phyloP scores from a whole-genome alignment of 2,329 filamentous ascomycete species.

The Pseudocercospora fuligena region DNA sequence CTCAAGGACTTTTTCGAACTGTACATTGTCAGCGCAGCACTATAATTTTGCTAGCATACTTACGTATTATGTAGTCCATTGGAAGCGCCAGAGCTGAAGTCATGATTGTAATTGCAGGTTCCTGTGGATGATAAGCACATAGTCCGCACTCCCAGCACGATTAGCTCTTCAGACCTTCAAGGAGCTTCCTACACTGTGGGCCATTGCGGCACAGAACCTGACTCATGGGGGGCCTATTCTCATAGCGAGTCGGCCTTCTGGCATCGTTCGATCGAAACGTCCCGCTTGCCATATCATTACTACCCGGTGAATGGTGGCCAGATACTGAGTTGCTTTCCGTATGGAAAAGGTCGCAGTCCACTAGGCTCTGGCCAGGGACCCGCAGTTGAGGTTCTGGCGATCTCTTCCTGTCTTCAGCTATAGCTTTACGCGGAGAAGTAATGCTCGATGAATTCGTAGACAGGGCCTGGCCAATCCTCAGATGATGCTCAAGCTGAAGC shows the following conservation, averaged over 20 bases:
- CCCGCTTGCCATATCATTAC: constrained; percentile 42
- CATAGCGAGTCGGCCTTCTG: constrained; percentile 34
- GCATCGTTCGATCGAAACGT: constrained; percentile 38
- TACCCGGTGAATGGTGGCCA: neutral
- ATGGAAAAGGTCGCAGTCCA: neutral
- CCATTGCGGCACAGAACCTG: constrained; percentile 40
- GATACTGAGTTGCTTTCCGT: neutral
- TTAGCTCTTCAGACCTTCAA: constrained; percentile 35
- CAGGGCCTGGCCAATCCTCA: neutral
- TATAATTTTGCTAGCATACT: constrained; percentile 18
- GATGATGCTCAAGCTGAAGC: neutral
- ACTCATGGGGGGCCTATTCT: constrained; percentile 38
- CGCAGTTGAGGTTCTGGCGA: neutral
- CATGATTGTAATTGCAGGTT: constrained; percentile 42
- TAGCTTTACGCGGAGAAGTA: neutral
- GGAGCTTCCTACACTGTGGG: constrained; percentile 41
- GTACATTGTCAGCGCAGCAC: constrained; percentile 12
- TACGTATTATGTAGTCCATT: constrained; percentile 37
- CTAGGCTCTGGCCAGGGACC: neutral
- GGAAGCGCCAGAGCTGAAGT: constrained; percentile 35
- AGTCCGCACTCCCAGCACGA: neutral
- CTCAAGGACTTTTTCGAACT: constrained; percentile 75
- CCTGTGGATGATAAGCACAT: constrained; percentile 30
- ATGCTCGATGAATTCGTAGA: neutral
- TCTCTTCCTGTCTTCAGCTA: neutral